A percentile compares a stretch with the other conserved stretches of the same genome.
Evolutionary conservation across 768 basidiomycete species (phyloP).

Genomic region (Lanmaoa rubissima): DNA sequence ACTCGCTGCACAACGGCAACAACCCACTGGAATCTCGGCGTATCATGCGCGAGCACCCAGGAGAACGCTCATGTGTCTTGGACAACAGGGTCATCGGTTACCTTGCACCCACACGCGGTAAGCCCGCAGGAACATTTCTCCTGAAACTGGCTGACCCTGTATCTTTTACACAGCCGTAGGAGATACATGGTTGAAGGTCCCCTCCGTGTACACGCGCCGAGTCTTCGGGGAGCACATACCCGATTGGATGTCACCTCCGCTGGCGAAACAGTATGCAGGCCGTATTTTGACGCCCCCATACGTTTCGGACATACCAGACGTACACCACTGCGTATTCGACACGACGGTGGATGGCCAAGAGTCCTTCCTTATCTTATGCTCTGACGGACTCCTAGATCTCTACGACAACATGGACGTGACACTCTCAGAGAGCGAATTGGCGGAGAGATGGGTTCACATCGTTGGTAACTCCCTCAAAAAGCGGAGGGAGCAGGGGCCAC

Average conservation of each 20-base stretch:
- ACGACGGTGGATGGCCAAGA: slow-evolving; percentile 19
- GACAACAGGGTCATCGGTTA: slow-evolving; percentile 38
- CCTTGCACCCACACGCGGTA: slow-evolving; percentile 39
- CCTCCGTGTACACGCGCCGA: slow-evolving; percentile 32
- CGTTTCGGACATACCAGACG: slow-evolving; percentile 41
- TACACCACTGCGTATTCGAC: slow-evolving; percentile 35
- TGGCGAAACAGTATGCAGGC: slow-evolving; percentile 23
- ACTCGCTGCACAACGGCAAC: slow-evolving; percentile 30
- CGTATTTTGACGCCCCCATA: slow-evolving; percentile 48
- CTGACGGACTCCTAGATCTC: slow-evolving; percentile 47
- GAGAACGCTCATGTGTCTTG: slow-evolving; percentile 29
- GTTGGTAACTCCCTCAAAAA: slow-evolving; percentile 29
- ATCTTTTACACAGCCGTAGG: slow-evolving; percentile 29
- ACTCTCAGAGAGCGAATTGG: slow-evolving; percentile 28
- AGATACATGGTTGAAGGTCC: slow-evolving; percentile 36
- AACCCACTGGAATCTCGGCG: slow-evolving; percentile 30
- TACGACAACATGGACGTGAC: slow-evolving; percentile 29
- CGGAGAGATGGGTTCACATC: slow-evolving; percentile 36
- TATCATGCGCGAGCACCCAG: slow-evolving; percentile 30
- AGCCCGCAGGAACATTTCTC: slow-evolving; percentile 3
- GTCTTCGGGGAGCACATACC: slow-evolving; percentile 26
- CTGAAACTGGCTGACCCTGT: slow-evolving; percentile 16
- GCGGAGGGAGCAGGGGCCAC: slow-evolving; percentile 11
- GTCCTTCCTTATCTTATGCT: slow-evolving; percentile 39
- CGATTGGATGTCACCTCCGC: slow-evolving; percentile 23